Evolutionary conservation across 768 basidiomycete genomes (phyloP), one percentile per base, ranked within the genome.

Genomic region (Naematelia encephala): DNA sequence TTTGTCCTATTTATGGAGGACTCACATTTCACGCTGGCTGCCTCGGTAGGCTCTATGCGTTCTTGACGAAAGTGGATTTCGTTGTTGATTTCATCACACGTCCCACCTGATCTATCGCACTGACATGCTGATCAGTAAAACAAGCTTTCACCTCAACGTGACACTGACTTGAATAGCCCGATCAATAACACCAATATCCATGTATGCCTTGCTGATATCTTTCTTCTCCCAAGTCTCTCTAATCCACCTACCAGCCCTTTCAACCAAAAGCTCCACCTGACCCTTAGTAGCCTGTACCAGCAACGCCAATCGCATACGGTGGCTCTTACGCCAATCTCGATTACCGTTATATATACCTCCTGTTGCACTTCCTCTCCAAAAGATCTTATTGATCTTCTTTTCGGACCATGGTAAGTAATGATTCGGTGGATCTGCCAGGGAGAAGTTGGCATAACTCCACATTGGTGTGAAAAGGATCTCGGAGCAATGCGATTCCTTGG

Each of bases 251-350:
- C 58, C 57, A 21, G 66, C 65, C 30, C 72, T 48, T 53, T 72
- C 60, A 19, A 76, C 66, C 68, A 67, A 74, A 12, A 80, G 56
- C 10, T 70, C 39, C 28, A 57, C 60, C 22, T 72, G 62, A 4
- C 77, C 78, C 21, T 70, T 69, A 16, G 61, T 54, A 12, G 45
- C 54, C 58, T 76, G 67, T 4, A 63, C 67, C 70, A 79, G 69
- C 54, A 78, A 58, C 54, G 77, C 75, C 19, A 80, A 64, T 27
- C 78, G 57, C 4, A 75, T 76, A 21, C 79, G 75, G 50, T 56
- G 57, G 34, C 54, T 56, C 11, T 52, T 21, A 2, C 61, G 34
- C 62, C 58, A 60, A 29, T 64, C 56, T 39, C 61, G 51, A 34
- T 47, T 45, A 29, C 70, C 66, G 19, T 30, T 19, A 47, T 69